Evolutionary conservation across 176 grass and related monocot genomes (phyloP), one percentile per base, ranked within the genome.

Genomic region (Phoenix roebelenii): DNA sequence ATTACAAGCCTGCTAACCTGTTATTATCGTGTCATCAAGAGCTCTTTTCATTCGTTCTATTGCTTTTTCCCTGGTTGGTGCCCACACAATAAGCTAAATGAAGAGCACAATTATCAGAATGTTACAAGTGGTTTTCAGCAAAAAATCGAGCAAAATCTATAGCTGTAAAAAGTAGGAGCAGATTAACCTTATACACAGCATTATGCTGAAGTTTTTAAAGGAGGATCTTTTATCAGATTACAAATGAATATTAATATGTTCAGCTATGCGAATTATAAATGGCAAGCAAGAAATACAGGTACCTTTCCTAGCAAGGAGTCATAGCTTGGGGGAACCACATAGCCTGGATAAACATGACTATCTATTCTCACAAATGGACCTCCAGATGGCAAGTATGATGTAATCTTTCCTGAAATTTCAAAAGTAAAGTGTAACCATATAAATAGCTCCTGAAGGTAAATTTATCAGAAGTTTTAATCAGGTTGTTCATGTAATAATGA

Each of bases 341-440:
- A 82, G 57, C 68, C 79, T 52, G 79, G 73, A 71, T 82, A 82
- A 68, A 82, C 50, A 61, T 82, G 79, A 76, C 79, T 82, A 51
- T 82, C 79, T 68, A 82, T 82, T 82, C 79, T 82, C 48, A 82
- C 79, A 67, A 82, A 82, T 39, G 79, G 79, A 16, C 79, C 79
- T 54, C 79, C 73, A 16, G 79, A 76, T 58, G 79, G 79, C 67
- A 82, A 76, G 72, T 82, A 82, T 67, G 79, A 66, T 49, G 79
- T 82, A 51, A 82, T 82, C 68, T 72, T 77, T 48, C 79, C 79
- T 82, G 59, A 7, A 82, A 55, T 63, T 73, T 44, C 22, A 23
- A 19, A 44, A 44, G 35, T 39, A 39, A 10, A 39, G 32, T 12
- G 9, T 44, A 44, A 44, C 12, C 35, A 44, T 44, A 12, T 12